These are phyloP conservation scores for Speleostelium caveatum DNA, from an alignment of 78 protist species.

Conservation along the genomic window DNA sequence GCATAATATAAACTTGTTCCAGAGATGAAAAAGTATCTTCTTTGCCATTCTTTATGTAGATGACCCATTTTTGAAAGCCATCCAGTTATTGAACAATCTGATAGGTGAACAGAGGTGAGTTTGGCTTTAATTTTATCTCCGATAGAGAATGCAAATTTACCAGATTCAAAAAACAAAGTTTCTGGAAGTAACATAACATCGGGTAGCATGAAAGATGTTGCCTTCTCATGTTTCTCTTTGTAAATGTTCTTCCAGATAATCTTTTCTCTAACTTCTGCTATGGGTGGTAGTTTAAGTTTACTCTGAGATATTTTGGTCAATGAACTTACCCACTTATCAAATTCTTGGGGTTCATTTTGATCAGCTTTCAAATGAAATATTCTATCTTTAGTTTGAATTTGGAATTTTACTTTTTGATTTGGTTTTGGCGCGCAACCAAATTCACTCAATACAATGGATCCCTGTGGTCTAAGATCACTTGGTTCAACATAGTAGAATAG, in stretches of 20 bases:
- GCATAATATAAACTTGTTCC: conserved; percentile 27
- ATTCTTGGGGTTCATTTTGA: conserved; percentile 31
- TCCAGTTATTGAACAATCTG: conserved; percentile 48
- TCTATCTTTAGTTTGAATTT: conserved; percentile 35
- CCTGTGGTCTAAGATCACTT: conserved; percentile 52
- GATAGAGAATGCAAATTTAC: conserved; percentile 43
- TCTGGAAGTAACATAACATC: conserved; percentile 69
- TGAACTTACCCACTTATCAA: conserved; percentile 46
- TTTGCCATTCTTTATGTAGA: conserved; percentile 60
- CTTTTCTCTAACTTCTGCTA: background rate
- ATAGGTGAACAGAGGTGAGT: conserved; percentile 3
- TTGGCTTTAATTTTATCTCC: conserved; percentile 73
- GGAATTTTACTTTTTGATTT: conserved; percentile 54
- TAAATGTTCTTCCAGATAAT: conserved; percentile 60
- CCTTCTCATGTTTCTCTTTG: conserved; percentile 3
- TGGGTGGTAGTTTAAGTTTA: background rate
- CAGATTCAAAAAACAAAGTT: conserved; percentile 54
- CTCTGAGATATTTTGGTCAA: conserved; percentile 25
- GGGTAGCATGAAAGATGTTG: conserved; percentile 41
- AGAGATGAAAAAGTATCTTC: conserved; percentile 39
- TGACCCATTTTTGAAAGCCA: conserved; percentile 70
- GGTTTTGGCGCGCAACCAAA: conserved; percentile 76
- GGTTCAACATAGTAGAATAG: conserved; percentile 38
- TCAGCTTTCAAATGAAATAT: conserved; percentile 26
- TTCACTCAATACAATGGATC: conserved; percentile 41